Conservation (phyloP, 1,284 basidiomycete species). For the Porphyrellus sp. region DNA sequence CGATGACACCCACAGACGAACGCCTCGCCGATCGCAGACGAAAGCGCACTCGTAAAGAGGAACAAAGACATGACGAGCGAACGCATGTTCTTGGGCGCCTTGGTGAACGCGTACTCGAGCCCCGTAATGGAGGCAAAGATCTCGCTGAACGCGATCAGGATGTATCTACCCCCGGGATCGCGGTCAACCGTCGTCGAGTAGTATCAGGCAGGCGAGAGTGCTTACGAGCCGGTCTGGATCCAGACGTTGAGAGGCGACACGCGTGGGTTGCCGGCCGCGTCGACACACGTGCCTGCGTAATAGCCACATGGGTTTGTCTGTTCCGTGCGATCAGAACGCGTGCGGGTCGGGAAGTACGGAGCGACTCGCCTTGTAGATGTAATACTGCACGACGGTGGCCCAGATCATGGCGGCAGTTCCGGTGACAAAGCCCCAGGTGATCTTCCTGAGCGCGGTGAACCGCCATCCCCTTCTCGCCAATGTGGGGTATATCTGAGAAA, state of each 20-base stretch:
- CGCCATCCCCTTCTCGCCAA: constrained; percentile 62
- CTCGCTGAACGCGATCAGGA: constrained; percentile 70
- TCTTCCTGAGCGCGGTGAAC: constrained; percentile 73
- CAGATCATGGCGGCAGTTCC: constrained; percentile 58
- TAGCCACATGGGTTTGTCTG: constrained; percentile 64
- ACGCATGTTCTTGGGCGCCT: constrained; percentile 79
- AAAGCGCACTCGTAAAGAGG: constrained; percentile 67
- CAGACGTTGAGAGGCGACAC: constrained; percentile 70
- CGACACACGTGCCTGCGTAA: constrained; percentile 51
- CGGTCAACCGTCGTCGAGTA: no score
- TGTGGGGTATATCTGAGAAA: constrained; percentile 63
- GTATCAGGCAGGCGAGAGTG: background rate
- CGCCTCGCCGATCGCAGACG: constrained; percentile 66
- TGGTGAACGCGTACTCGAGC: constrained; percentile 88
- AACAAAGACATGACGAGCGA: constrained; percentile 73
- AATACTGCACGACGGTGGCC: constrained; percentile 69
- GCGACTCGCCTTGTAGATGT: constrained; percentile 60
- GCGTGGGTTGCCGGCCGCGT: constrained; percentile 40
- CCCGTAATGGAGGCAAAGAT: constrained; percentile 86
- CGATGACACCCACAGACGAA: constrained; percentile 48
- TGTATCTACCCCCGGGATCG: constrained; percentile 39
- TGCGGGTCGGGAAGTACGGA: no score
- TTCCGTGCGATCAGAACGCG: constrained; percentile 5
- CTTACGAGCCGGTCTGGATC: constrained; percentile 65
- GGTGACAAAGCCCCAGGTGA: constrained; percentile 71